Conservation (phyloP, 768 basidiomycete species). For the Serendipita sp. region DNA sequence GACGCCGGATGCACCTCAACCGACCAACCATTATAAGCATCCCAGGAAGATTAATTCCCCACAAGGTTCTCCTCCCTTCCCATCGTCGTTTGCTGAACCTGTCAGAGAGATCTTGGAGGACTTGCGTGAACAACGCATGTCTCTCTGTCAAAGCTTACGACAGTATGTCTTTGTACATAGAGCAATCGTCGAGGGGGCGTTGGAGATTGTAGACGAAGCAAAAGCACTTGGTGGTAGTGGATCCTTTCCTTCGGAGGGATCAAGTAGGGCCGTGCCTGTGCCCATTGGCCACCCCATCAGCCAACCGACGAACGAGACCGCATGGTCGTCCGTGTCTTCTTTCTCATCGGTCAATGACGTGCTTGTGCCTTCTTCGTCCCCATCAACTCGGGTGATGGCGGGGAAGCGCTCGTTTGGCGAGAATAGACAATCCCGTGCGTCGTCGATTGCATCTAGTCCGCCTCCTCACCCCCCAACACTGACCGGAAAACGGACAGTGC, state of each 20-base stretch:
- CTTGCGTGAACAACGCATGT: slow-evolving; percentile 94
- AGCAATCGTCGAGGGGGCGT: slow-evolving; percentile 63
- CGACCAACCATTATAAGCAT: slow-evolving; percentile 31
- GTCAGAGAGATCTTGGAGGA: slow-evolving; percentile 73
- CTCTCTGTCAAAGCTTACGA: slow-evolving; percentile 80
- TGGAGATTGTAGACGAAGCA: slow-evolving; percentile 65
- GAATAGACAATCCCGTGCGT: neutral
- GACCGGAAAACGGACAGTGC: neutral
- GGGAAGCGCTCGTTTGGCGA: neutral
- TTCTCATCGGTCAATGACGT: neutral
- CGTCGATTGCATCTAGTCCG: neutral
- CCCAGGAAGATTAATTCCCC: slow-evolving; percentile 41
- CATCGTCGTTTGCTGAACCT: slow-evolving; percentile 57
- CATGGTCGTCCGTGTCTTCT: neutral
- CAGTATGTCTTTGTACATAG: slow-evolving; percentile 92
- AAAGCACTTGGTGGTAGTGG: slow-evolving; percentile 14
- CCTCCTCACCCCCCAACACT: neutral
- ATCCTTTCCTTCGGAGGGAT: neutral
- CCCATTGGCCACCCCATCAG: neutral
- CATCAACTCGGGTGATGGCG: neutral
- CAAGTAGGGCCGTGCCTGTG: neutral
- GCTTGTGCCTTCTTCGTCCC: neutral
- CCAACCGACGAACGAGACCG: neutral
- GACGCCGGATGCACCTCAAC: neutral
- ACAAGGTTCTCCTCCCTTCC: slow-evolving; percentile 33